A percentile compares a stretch with the other conserved stretches of the same genome.
Evolutionary conservation across 495 filamentous ascomycete genomes (phyloP).

Genomic region (Cladorrhinum samala): DNA sequence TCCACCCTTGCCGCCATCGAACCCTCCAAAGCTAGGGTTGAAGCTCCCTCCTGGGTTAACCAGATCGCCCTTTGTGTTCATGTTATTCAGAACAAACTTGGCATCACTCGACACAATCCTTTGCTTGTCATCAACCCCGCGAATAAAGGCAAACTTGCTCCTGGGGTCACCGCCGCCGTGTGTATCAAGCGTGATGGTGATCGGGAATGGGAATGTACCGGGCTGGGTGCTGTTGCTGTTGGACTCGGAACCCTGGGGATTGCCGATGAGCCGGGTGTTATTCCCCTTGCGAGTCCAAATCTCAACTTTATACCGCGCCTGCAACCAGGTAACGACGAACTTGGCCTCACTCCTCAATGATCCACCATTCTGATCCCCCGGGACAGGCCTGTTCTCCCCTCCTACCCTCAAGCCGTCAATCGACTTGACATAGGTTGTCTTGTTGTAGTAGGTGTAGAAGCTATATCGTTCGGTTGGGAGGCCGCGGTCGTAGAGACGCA

Average conservation of each 20-base stretch:
- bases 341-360: constrained; percentile 52
- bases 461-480: constrained; percentile 79
- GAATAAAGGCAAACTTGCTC: constrained; percentile 66
- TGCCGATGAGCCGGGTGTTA: constrained; percentile 37
- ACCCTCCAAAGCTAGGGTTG: constrained; percentile 44
- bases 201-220: constrained; percentile 78
- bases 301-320: constrained; percentile 81
- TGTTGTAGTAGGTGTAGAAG: constrained; percentile 89
- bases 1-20: constrained; percentile 67
- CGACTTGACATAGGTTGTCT: constrained; percentile 71
- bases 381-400: constrained; percentile 27
- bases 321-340: constrained; percentile 69
- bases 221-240: constrained; percentile 39
- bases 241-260: constrained; percentile 6
- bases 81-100: constrained; percentile 52
- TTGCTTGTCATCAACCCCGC: constrained; percentile 50
- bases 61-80: constrained; percentile 52
- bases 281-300: constrained; percentile 72
- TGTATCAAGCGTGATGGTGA: constrained; percentile 74
- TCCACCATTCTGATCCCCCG: constrained; percentile 61
- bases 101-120: constrained; percentile 47
- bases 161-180: constrained; percentile 64
- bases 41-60: constrained; percentile 50
- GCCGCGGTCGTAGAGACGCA: constrained; percentile 81
- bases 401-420: constrained; percentile 23